Conservation (phyloP, 306 rosid species). For the Sechiopsis laciniata region DNA sequence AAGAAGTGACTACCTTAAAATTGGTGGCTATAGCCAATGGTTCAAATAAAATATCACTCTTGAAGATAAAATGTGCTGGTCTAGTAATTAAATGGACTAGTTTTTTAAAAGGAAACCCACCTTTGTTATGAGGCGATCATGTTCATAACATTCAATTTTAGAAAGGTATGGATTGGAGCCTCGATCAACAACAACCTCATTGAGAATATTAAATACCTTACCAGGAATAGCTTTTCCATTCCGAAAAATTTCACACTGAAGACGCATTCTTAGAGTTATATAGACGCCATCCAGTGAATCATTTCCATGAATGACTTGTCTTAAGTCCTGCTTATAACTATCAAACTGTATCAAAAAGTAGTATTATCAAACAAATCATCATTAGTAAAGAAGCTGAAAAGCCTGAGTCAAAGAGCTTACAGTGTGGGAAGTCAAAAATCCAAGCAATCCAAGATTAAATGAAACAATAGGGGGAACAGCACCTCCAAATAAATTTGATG, state of each 20-base stretch:
- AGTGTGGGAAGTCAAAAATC: slow-evolving; percentile 84
- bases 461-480: slow-evolving; percentile 94
- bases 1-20: background rate
- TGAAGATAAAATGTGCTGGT: slow-evolving; percentile 18
- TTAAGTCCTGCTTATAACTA: slow-evolving; percentile 61
- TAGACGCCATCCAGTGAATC: slow-evolving; percentile 75
- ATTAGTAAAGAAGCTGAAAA: slow-evolving; percentile 24
- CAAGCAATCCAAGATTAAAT: slow-evolving; percentile 96
- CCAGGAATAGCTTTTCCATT: slow-evolving; percentile 87
- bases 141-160: slow-evolving; percentile 92
- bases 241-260: slow-evolving; percentile 80
- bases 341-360: slow-evolving; percentile 49
- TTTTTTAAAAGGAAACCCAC: slow-evolving; percentile 31
- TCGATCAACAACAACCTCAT: slow-evolving; percentile 88
- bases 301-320: slow-evolving; percentile 85
- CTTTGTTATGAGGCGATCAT: slow-evolving; percentile 90
- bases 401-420: slow-evolving; percentile 43
- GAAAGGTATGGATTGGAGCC: slow-evolving; percentile 99
- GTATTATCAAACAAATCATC: background rate
- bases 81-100: background rate
- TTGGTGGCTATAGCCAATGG: background rate
- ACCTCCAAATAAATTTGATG: slow-evolving; percentile 80
- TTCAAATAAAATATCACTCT: background rate
- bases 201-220: slow-evolving; percentile 82
- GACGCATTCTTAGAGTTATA: slow-evolving; percentile 97